Percentiles rank a stretch among this genome's conserved stretches.
Evolutionary conservation across 495 filamentous ascomycete genomes (phyloP).

Genomic region (Tuber indicum): DNA sequence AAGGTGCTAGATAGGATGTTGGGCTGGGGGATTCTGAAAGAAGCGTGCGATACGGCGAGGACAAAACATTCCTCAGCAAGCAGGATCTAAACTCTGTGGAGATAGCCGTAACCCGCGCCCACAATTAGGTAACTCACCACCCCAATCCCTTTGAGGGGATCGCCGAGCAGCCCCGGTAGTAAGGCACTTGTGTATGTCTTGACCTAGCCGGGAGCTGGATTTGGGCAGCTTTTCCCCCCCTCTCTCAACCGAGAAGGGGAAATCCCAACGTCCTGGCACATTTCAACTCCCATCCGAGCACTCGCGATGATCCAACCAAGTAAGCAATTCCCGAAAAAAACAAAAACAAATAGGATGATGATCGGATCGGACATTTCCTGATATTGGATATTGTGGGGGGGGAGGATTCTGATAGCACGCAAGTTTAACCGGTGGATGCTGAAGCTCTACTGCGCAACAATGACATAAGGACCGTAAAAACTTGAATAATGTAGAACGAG

Average conservation of each 20-base stretch:
- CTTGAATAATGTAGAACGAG: not conserved
- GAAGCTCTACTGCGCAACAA: not conserved
- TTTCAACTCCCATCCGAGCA: not conserved
- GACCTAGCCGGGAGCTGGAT: not conserved
- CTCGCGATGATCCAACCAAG: not conserved
- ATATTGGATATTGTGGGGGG: not conserved
- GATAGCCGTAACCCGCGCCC: not conserved
- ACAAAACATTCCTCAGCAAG: not conserved
- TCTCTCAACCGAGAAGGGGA: not conserved
- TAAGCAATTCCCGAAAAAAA: not conserved
- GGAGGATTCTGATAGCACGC: not conserved
- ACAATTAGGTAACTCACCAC: not conserved
- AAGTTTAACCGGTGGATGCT: not conserved
- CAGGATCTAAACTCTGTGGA: not conserved
- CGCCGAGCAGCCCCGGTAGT: not conserved
- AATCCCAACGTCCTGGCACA: not conserved
- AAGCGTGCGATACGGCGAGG: not conserved
- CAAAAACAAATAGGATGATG: not conserved
- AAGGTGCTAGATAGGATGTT: not conserved
- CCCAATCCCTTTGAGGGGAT: not conserved
- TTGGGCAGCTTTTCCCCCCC: not conserved
- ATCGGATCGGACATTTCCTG: not conserved
- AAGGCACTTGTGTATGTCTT: not conserved
- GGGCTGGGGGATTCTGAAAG: not conserved
- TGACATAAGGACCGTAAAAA: not conserved